phyloP scores from a whole-genome alignment of 371 early-diverging fungal species.

The Vairimorpha ceranae region DNA sequence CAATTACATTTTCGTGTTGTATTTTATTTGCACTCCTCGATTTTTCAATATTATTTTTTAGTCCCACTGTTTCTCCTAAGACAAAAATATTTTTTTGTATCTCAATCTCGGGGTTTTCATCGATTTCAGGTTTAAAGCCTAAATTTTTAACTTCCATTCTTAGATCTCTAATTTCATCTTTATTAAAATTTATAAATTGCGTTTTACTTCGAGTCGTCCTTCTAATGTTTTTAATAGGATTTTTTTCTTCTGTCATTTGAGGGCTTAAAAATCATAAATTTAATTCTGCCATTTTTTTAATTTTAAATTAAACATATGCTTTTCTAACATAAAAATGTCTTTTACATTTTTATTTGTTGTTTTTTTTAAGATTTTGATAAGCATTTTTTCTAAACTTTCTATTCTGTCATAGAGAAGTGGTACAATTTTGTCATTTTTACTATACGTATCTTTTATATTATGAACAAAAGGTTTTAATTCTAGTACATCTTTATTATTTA shows the following conservation, averaged over 20 bases:
- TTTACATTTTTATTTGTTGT: slow-evolving; percentile 24
- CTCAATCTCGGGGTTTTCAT: neutral
- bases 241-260: neutral
- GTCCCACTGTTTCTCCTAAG: neutral
- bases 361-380: slow-evolving; percentile 27
- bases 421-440: neutral
- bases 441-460: neutral
- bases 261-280: neutral
- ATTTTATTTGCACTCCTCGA: neutral
- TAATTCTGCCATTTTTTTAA: slow-evolving; percentile 24
- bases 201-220: slow-evolving; percentile 1
- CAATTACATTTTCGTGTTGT: neutral
- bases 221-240: neutral
- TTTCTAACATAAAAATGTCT: slow-evolving; percentile 54
- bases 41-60: neutral
- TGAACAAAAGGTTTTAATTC: neutral
- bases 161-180: neutral
- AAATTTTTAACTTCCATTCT: neutral
- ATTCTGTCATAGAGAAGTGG: slow-evolving; percentile 41
- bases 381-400: slow-evolving; percentile 44
- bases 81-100: neutral
- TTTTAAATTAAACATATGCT: slow-evolving; percentile 51
- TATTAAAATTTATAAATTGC: slow-evolving; percentile 10
- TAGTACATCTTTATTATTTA: neutral
- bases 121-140: neutral